Evolutionary conservation across 306 rosid species (phyloP).

Genomic region (Vachellia pachyceras): DNA sequence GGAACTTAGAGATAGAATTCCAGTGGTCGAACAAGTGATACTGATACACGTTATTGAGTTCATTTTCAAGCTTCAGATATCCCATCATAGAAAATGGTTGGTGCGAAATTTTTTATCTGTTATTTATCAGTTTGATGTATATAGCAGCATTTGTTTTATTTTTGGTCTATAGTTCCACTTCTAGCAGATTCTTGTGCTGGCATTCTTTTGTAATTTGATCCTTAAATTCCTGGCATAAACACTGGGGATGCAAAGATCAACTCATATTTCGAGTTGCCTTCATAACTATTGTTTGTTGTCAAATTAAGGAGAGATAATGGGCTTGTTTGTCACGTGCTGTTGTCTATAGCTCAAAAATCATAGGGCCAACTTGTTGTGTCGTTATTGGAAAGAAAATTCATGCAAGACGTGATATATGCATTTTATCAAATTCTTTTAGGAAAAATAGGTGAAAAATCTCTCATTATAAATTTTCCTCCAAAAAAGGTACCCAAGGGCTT

Average conservation of each 20-base stretch:
- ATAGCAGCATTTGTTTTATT: slow-evolving; percentile 53
- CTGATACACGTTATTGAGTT: slow-evolving; percentile 14
- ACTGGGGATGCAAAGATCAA: slow-evolving; percentile 41
- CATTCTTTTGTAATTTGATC: slow-evolving; percentile 61
- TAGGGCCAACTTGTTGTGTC: too few species aligned
- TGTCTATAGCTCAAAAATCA: not conserved
- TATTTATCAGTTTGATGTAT: slow-evolving; percentile 67
- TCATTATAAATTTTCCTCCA: too few species aligned
- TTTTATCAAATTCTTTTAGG: too few species aligned
- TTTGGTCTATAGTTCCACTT: slow-evolving; percentile 36
- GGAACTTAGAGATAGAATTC: slow-evolving; percentile 96
- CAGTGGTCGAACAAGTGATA: slow-evolving; percentile 95
- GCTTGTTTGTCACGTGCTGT: not conserved
- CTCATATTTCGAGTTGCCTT: slow-evolving; percentile 37
- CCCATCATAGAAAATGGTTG: not conserved
- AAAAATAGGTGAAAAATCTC: too few species aligned
- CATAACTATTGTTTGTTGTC: slow-evolving; percentile 34
- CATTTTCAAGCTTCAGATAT: slow-evolving; percentile 31
- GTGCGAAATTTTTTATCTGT: slow-evolving; percentile 22
- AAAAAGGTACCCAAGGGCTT: too few species aligned
- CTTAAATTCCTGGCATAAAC: slow-evolving; percentile 41
- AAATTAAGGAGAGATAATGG: too few species aligned
- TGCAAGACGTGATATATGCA: too few species aligned
- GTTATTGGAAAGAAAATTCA: too few species aligned
- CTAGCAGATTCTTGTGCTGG: slow-evolving; percentile 49